A percentile compares a stretch with the other conserved stretches of the same genome.
phyloP scores from a whole-genome alignment of 805 yeast genomes.

The Kluyveromyces dobzhanskii region DNA sequence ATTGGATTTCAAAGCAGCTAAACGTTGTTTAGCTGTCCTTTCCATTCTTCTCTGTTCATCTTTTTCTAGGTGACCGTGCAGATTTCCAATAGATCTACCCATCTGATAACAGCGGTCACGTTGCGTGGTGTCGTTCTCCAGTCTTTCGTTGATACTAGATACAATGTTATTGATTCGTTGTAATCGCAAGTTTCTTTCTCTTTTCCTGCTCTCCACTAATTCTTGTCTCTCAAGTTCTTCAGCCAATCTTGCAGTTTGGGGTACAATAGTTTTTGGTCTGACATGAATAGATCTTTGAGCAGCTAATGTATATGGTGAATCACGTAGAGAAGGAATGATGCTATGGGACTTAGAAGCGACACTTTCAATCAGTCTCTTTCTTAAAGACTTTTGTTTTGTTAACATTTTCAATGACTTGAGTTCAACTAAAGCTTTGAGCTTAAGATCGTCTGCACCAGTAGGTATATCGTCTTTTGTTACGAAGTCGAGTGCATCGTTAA shows the following conservation, averaged over 20 bases:
- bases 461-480: slow-evolving; percentile 38
- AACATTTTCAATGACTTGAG: slow-evolving; percentile 58
- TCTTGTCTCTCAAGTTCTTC: slow-evolving; percentile 70
- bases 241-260: slow-evolving; percentile 68
- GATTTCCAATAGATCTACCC: slow-evolving; percentile 21
- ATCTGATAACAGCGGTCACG: slow-evolving; percentile 26
- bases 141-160: slow-evolving; percentile 25
- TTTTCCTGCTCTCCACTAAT: slow-evolving; percentile 46
- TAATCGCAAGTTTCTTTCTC: slow-evolving; percentile 44
- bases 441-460: slow-evolving; percentile 45
- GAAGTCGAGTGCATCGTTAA: slow-evolving; percentile 35
- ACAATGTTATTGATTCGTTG: slow-evolving; percentile 37
- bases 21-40: slow-evolving; percentile 78
- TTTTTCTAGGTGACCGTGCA: slow-evolving; percentile 42
- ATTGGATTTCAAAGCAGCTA: slow-evolving; percentile 77
- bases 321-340: slow-evolving; percentile 40
- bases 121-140: slow-evolving; percentile 16
- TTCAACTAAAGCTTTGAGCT: slow-evolving; percentile 61
- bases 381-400: slow-evolving; percentile 60
- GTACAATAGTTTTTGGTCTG: slow-evolving; percentile 60
- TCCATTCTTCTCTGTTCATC: slow-evolving; percentile 72
- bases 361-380: slow-evolving; percentile 49
- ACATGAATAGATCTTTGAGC: slow-evolving; percentile 64
- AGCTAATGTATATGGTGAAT: slow-evolving; percentile 49
- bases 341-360: slow-evolving; percentile 51